phyloP scores from a whole-genome alignment of 805 yeast genomes.

The Yarrowia deformans region DNA sequence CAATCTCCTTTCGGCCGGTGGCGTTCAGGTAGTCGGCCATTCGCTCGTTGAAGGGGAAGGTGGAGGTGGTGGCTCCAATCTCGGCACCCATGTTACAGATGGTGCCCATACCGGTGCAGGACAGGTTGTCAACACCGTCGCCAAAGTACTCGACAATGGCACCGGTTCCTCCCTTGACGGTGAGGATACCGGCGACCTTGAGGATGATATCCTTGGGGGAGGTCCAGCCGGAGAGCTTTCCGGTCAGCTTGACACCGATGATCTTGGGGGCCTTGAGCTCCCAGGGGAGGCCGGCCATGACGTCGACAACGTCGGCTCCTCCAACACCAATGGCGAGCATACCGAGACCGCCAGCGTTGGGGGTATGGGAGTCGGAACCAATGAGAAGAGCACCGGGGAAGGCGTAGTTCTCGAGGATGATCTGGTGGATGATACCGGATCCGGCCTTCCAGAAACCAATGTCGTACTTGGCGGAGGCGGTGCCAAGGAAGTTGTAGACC shows the following conservation, averaged over 20 bases:
- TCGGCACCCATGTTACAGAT: slow-evolving; percentile 99
- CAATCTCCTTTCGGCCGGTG: slow-evolving; percentile 84
- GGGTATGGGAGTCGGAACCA: slow-evolving; percentile 98
- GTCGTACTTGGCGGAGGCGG: slow-evolving; percentile 93
- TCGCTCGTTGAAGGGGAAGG: slow-evolving; percentile 93
- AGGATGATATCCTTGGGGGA: slow-evolving; percentile 96
- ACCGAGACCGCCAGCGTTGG: slow-evolving; percentile 98
- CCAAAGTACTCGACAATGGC: slow-evolving; percentile 95
- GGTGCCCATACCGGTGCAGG: slow-evolving; percentile 99
- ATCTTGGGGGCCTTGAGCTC: slow-evolving; percentile 97
- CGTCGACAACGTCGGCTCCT: slow-evolving; percentile 99
- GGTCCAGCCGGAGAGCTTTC: slow-evolving; percentile 92
- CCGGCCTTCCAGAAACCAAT: slow-evolving; percentile 99
- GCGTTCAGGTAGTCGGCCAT: slow-evolving; percentile 87
- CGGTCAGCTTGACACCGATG: slow-evolving; percentile 93
- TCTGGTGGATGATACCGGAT: slow-evolving; percentile 97
- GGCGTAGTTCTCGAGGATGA: slow-evolving; percentile 93
- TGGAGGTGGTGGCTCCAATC: slow-evolving; percentile 97
- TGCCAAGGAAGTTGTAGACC: slow-evolving; percentile 88
- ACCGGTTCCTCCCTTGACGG: slow-evolving; percentile 99
- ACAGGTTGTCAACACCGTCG: slow-evolving; percentile 88
- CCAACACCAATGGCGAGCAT: slow-evolving; percentile 98
- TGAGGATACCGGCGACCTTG: slow-evolving; percentile 89
- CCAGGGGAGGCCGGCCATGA: slow-evolving; percentile 93
- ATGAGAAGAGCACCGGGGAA: slow-evolving; percentile 96